Evolutionary conservation across 805 yeast species (phyloP).

Genomic region (Candida endomychidarum): DNA sequence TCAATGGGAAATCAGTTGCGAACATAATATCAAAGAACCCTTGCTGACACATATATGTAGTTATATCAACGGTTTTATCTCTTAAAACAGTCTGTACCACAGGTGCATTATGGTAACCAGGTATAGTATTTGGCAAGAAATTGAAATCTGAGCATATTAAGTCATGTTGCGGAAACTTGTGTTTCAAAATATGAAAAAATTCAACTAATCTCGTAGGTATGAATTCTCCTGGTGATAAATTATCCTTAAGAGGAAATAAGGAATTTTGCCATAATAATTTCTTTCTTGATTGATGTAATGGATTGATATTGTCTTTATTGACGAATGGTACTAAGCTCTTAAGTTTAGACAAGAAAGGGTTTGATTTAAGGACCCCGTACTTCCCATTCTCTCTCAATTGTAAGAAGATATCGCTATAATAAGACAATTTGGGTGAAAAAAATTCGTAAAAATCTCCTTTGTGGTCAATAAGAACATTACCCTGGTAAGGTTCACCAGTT

Average conservation of each 20-base stretch:
- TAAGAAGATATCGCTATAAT: slow-evolving; percentile 55
- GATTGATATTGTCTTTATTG: slow-evolving; percentile 48
- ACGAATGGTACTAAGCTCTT: slow-evolving; percentile 30
- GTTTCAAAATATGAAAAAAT: slow-evolving; percentile 60
- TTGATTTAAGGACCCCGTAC: slow-evolving; percentile 23
- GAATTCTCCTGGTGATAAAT: slow-evolving; percentile 70
- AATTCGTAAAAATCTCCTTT: slow-evolving; percentile 76
- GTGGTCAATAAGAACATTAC: slow-evolving; percentile 70
- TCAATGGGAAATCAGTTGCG: slow-evolving; percentile 71
- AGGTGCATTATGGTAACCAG: slow-evolving; percentile 66
- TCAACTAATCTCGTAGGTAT: slow-evolving; percentile 76
- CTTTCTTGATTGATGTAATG: slow-evolving; percentile 51
- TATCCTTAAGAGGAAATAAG: slow-evolving; percentile 64
- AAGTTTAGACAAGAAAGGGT: slow-evolving; percentile 16
- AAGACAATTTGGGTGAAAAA: slow-evolving; percentile 60
- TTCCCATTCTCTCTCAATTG: slow-evolving; percentile 51
- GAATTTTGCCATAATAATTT: slow-evolving; percentile 47
- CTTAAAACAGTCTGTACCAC: slow-evolving; percentile 77
- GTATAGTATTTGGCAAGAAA: slow-evolving; percentile 43
- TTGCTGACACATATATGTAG: slow-evolving; percentile 78
- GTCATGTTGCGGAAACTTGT: slow-evolving; percentile 73
- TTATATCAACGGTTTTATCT: slow-evolving; percentile 64
- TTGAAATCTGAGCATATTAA: slow-evolving; percentile 72
- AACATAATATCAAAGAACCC: slow-evolving; percentile 87
- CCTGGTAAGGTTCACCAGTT: slow-evolving; percentile 71